Evolutionary conservation across 192 early-diverging fungal genomes (phyloP), one percentile per base, ranked within the genome.

Genomic region (Anaeromyces robustus): DNA sequence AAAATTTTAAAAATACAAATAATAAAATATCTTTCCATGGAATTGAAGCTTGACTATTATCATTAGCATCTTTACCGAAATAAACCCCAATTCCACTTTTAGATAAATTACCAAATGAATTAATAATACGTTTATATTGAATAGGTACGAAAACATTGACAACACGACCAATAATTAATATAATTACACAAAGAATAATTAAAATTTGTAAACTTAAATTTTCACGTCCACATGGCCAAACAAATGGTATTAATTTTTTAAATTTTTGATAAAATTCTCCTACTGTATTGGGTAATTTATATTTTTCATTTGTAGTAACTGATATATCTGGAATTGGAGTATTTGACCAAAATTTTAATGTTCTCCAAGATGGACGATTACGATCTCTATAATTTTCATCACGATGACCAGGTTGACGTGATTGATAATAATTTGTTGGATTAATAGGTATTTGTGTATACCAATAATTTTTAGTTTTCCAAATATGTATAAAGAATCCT

Each of bases 71-170:
- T 26, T 29, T n/a, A 12, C 43, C 30, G 14, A 80, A 31, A 13
- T 78, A 80, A 28, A 30, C 26, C 0, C 80, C 80, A 79, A 34
- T 2, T 22, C 30, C 32, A 3, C 80, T 12, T 80, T 30, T 78
- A 0, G 43, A 2, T 18, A 82, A 82, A 14, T 29, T 79, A n/a
- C 81, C 79, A 78, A 97, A 85, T 3, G 85, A 85, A 78, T 96
- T 92, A 9, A 97, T 91, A n/a, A 99, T 88, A 26, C 82, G 78
- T 83, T 94, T 95, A 82, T 96, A 94, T 86, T 95, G 92, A 77
- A 91, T 79, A 13, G 96, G 96, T 18, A 94, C 94, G 22, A 96
- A 88, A 29, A 95, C 85, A 82, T 97, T 97, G 82, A 98, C 89
- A 28, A 92, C 31, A 17, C 90, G 82, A 26, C 88, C 87, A 68